phyloP scores from a whole-genome alignment of 441 rosid genomes.

The Metrosideros polymorpha region DNA sequence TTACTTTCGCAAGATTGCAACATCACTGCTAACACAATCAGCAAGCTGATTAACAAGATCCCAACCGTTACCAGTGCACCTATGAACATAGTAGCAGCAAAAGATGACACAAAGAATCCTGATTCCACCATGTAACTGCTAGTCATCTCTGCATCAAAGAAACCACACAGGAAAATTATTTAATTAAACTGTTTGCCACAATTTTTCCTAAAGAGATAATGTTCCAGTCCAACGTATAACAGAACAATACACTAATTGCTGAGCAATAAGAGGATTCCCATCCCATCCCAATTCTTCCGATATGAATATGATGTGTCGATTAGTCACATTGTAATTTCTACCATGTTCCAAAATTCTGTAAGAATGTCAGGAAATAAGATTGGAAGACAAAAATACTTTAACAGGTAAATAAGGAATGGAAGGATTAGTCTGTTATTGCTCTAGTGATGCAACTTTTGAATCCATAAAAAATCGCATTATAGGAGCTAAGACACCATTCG shows the following conservation, averaged over 20 bases:
- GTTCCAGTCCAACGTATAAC: not conserved
- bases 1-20: constrained; percentile 53
- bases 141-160: constrained; percentile 33
- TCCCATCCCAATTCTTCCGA: not conserved
- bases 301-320: not conserved
- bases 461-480: not conserved
- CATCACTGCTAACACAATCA: constrained; percentile 57
- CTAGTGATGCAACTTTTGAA: not conserved
- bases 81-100: constrained; percentile 61
- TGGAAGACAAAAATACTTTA: not conserved
- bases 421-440: not conserved
- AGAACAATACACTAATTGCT: not conserved
- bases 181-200: not conserved
- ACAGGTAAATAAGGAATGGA: not conserved
- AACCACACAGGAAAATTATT: not conserved
- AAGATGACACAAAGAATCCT: constrained; percentile 74
- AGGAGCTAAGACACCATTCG: not conserved
- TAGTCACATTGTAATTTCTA: not conserved
- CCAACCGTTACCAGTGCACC: constrained; percentile 52
- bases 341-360: not conserved
- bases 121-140: constrained; percentile 46
- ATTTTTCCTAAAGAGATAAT: not conserved
- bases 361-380: not conserved
- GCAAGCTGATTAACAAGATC: constrained; percentile 41
- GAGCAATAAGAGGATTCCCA: not conserved